Base-by-base conservation (phyloP, 352 stramenopile species). In the Pythium brachiatum region DNA sequence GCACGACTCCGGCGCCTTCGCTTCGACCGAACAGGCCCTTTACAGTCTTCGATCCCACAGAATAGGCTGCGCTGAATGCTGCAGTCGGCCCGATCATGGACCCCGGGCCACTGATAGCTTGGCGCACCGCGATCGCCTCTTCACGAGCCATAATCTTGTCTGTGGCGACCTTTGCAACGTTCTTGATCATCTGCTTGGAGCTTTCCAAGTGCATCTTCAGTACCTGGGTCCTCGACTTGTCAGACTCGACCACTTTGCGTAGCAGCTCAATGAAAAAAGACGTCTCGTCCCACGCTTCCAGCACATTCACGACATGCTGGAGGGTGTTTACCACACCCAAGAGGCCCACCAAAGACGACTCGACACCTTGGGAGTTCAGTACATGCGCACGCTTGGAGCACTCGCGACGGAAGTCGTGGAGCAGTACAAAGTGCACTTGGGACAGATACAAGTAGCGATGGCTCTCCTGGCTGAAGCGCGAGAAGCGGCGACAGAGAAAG, bases 401-500 rank as follows among this genome's bases (percentile, higher is more conserved):
- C 16, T 57, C 47, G 0, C 46, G 56, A 20, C 69, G 46, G 27
- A 79, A 70, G 2, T 66, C 56, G 12, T 65, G 38, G 7, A 92
- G 64, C 50, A 92, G 62, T 25, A 69, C 68, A 18, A 86, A 64
- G 27, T 87, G 73, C 41, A 93, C 83, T 51, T 93, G 81, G 31
- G 80, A 78, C 9, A 93, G 71, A 62, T 93, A 93, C 60, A 93
- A n/a, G 46, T 89, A 91, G 2, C 81, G 71, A 51, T 90, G 79
- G 48, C 88, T 72, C 21, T 89, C 78, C 8, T 70, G 83, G 29
- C 71, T 74, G 67, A 93, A 89, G 26, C 77, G 68, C 13, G 68
- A 69, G 34, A 93, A 89, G 11, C 83, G 80, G 3, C 75, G 76
- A 20, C 74, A 90, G 7, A 93, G 58, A 26, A 90, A 91, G 32